Evolutionary conservation across 2,329 filamentous ascomycete species (phyloP).

Genomic region (Colletotrichum camelliae): DNA sequence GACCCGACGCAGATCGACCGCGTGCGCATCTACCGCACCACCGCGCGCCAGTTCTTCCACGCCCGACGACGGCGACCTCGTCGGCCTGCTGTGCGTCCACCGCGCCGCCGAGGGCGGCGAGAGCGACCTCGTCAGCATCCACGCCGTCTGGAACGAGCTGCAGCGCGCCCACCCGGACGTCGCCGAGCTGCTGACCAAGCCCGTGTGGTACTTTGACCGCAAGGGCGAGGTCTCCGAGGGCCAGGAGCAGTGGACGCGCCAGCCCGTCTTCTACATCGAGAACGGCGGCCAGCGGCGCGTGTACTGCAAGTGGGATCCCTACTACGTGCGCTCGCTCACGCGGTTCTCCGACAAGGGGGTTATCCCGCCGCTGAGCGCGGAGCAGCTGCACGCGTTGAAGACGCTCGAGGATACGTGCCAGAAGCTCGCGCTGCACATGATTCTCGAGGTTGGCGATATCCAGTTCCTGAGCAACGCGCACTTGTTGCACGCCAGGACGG

Average conservation of each 20-base stretch:
- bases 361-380: conserved; percentile 74
- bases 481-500: conserved; percentile 81
- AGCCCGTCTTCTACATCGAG: conserved; percentile 80
- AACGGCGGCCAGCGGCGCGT: conserved; percentile 68
- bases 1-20: conserved; percentile 82
- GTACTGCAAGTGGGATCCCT: conserved; percentile 89
- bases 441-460: conserved; percentile 85
- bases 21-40: conserved; percentile 89
- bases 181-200: conserved; percentile 74
- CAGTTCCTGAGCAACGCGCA: conserved; percentile 82
- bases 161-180: conserved; percentile 79
- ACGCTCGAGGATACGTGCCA: conserved; percentile 80
- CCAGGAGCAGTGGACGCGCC: conserved; percentile 76
- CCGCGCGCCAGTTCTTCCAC: conserved; percentile 86
- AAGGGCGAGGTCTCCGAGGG: conserved; percentile 82
- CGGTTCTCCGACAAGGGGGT: conserved; percentile 76
- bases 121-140: conserved; percentile 79
- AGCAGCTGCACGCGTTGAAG: conserved; percentile 70
- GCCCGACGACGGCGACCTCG: conserved; percentile 83
- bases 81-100: conserved; percentile 82
- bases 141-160: conserved; percentile 82
- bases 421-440: conserved; percentile 77
- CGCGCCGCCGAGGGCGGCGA: conserved; percentile 82
- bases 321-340: conserved; percentile 78
- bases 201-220: conserved; percentile 91